Conservation (phyloP, 768 basidiomycete species). For the Leccinum rimulosum region DNA sequence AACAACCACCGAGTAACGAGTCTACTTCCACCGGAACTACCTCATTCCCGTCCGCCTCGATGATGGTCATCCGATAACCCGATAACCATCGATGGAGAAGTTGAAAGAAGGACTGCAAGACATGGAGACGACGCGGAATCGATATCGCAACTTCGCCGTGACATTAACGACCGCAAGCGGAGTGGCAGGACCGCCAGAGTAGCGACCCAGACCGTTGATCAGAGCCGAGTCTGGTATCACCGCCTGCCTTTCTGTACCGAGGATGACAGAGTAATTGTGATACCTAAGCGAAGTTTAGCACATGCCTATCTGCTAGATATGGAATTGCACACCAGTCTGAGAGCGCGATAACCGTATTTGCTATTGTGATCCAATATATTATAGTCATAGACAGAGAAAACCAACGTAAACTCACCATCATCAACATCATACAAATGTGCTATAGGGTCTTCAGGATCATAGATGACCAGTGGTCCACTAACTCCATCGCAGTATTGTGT, state of each 20-base stretch:
- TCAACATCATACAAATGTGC: conserved; percentile 43
- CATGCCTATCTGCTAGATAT: background rate
- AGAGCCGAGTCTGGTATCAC: conserved; percentile 39
- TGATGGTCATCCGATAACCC: conserved; percentile 47
- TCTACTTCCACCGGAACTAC: conserved; percentile 43
- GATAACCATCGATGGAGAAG: conserved; percentile 40
- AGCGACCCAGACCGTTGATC: conserved; percentile 54
- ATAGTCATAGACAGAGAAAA: background rate
- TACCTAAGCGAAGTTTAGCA: conserved; percentile 32
- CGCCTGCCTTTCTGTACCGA: conserved; percentile 1
- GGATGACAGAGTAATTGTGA: conserved; percentile 27
- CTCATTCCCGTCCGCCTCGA: conserved; percentile 50
- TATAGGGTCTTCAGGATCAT: conserved; percentile 44
- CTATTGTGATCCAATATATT: conserved; percentile 12
- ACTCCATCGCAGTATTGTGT: conserved; percentile 44
- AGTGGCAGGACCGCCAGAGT: conserved; percentile 37
- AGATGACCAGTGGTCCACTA: conserved; percentile 42
- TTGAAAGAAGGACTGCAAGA: conserved; percentile 46
- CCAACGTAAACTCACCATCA: conserved; percentile 32
- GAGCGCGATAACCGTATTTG: conserved; percentile 46
- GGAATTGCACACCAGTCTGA: conserved; percentile 40
- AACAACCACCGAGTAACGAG: conserved; percentile 17
- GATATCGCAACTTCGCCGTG: conserved; percentile 40
- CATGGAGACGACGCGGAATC: conserved; percentile 51
- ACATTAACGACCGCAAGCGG: conserved; percentile 48